A percentile compares a stretch with the other conserved stretches of the same genome.
These are phyloP conservation scores for Skeletonema tropicum DNA, from an alignment of 108 stramenopile genomes.

Conservation along the genomic window DNA sequence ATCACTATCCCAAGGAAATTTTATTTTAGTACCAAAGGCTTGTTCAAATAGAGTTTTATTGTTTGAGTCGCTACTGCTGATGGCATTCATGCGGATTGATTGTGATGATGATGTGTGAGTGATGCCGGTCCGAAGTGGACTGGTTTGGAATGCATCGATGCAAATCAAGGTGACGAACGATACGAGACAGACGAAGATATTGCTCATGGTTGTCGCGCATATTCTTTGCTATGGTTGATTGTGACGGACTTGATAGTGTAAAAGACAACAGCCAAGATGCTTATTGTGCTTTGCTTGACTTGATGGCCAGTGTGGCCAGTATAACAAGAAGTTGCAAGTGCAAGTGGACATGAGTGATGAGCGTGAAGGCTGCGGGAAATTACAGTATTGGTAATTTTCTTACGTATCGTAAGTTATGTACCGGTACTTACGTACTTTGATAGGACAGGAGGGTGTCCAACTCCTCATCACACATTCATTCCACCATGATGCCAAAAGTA, in stretches of 20 bases:
- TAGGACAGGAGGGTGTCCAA: too few relatives aligned
- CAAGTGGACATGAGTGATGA: too few relatives aligned
- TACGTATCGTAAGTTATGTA: too few relatives aligned
- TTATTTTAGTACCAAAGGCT: neutral
- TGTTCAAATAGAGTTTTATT: conserved; percentile 1
- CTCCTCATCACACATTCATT: too few relatives aligned
- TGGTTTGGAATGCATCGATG: neutral
- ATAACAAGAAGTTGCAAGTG: too few relatives aligned
- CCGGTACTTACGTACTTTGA: too few relatives aligned
- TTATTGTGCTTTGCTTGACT: too few relatives aligned
- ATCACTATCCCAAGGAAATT: neutral
- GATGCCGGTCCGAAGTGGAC: neutral
- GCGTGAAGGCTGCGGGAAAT: too few relatives aligned
- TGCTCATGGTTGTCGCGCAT: neutral
- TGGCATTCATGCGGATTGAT: neutral
- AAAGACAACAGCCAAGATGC: too few relatives aligned
- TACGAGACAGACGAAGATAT: neutral
- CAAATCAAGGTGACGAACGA: neutral
- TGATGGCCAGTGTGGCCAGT: too few relatives aligned
- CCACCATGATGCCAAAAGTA: too few relatives aligned
- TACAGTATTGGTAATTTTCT: too few relatives aligned
- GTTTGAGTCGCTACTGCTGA: neutral
- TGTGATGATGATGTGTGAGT: neutral
- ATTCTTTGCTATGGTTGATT: neutral
- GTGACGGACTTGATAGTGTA: neutral